Base-by-base conservation (phyloP, 2,329 filamentous ascomycete species). In the Chrysosporium queenslandicum region DNA sequence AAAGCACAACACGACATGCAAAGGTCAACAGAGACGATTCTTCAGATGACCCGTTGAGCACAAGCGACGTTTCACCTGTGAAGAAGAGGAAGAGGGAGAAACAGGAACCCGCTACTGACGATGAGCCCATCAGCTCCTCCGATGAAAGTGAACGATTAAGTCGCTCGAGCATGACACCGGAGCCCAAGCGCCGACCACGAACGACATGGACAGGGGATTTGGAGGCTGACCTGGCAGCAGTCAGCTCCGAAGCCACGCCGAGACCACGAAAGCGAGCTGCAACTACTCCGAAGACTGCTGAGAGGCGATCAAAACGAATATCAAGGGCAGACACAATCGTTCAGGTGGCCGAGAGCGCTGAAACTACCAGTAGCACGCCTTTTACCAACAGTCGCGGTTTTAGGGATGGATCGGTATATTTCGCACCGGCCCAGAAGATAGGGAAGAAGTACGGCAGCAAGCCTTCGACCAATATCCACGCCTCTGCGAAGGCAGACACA, bases 91-190 rank as follows among this genome's bases (percentile, higher is more conserved):
- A 21, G 42, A 60, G 32, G 37, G 47, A 9, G 37, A 58, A 41
- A 32, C 46, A 40, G 8, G 57, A 62, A 43, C 64, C 64, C 2
- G 65, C 58, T 4, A 68, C 61, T 11, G 64, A 69, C 34, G 66
- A 65, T 46, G 66, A 66, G 12, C 68, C 67, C 2, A 20, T 65
- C 3, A 68, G 66, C 51, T 66, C 64, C 1, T 64, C 55, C 21
- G 63, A 66, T 16, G 66, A 67, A 11, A 62, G 65, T 14, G 42
- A 42, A 7, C 37, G 50, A 27, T 52, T 36, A 40, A 58, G 23
- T n/a, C 34, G 32, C 6, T 37, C 36, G 18, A 50, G 54, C 16
- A 4, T 37, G n/a, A 50, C 53, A 7, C 52, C 54, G 7, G 46
- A 46, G 2, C 40, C 53, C 7, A 50, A 46, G n/a, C 45, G 48